phyloP scores from a whole-genome alignment of 2,329 filamentous ascomycete species.

The Grosmannia clavigera region DNA sequence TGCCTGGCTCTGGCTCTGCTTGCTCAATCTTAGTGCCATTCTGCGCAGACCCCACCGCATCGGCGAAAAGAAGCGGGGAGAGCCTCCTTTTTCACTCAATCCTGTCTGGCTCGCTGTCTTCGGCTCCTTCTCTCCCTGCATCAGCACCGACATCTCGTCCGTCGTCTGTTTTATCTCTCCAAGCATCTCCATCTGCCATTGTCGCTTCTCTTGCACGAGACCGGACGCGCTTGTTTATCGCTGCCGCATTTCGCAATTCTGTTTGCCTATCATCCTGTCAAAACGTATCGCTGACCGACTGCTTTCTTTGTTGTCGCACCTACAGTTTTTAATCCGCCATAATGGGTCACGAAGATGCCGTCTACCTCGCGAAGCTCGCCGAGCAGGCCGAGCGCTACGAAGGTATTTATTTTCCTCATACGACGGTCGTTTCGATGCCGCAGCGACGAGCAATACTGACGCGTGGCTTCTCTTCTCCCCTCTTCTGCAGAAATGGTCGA shows the following conservation, averaged over 20 bases:
- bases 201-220: neutral
- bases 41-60: conserved; percentile 11
- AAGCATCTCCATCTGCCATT: conserved; percentile 2
- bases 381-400: conserved; percentile 99
- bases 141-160: neutral
- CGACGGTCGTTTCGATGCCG: neutral
- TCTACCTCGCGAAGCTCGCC: conserved; percentile 99
- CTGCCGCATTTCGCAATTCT: neutral
- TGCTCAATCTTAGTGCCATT: conserved; percentile 8
- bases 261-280: neutral
- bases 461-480: neutral
- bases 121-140: neutral
- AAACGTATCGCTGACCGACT: conserved; percentile 2
- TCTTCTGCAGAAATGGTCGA: conserved; percentile 79
- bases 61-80: conserved; percentile 13
- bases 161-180: neutral
- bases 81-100: conserved; percentile 14
- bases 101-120: conserved; percentile 3
- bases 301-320: conserved; percentile 1
- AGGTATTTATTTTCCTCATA: conserved; percentile 44
- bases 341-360: conserved; percentile 99
- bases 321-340: conserved; percentile 34
- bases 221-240: neutral
- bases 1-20: neutral
- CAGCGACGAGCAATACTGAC: conserved; percentile 3